phyloP scores from a whole-genome alignment of 805 yeast species.

The Diddensiella caesifluorescens region DNA sequence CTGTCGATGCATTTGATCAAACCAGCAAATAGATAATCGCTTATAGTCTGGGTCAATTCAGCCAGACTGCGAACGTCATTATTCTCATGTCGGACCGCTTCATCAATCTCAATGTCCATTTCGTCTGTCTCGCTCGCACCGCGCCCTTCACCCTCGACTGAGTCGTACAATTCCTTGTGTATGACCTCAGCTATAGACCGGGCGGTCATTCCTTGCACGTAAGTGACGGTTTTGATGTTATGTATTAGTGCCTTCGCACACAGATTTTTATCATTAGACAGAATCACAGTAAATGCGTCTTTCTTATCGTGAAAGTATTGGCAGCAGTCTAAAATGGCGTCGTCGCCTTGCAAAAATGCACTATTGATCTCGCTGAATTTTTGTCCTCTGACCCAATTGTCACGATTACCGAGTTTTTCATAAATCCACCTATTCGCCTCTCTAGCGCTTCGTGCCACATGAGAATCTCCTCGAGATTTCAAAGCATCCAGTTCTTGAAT shows the following conservation, averaged over 20 bases:
- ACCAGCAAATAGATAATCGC: constrained; percentile 22
- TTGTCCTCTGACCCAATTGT: constrained; percentile 59
- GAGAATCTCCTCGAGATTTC: constrained; percentile 41
- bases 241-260: constrained; percentile 73
- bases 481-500: constrained; percentile 79
- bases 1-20: constrained; percentile 42
- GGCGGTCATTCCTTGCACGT: constrained; percentile 43
- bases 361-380: constrained; percentile 50
- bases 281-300: constrained; percentile 42
- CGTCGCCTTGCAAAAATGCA: constrained; percentile 52
- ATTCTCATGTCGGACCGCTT: constrained; percentile 6
- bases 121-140: not conserved
- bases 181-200: constrained; percentile 40
- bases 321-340: constrained; percentile 82
- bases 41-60: constrained; percentile 6
- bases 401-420: constrained; percentile 46
- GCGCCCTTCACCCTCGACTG: not conserved
- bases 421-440: constrained; percentile 78
- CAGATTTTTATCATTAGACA: constrained; percentile 80
- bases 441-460: constrained; percentile 57
- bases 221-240: constrained; percentile 50
- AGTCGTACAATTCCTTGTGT: constrained; percentile 33
- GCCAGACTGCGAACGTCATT: not conserved
- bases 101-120: constrained; percentile 9
- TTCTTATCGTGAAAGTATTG: constrained; percentile 46